These are phyloP conservation scores for Lantana camara DNA, from an alignment of 257 asterid genomes.

Conservation along the genomic window DNA sequence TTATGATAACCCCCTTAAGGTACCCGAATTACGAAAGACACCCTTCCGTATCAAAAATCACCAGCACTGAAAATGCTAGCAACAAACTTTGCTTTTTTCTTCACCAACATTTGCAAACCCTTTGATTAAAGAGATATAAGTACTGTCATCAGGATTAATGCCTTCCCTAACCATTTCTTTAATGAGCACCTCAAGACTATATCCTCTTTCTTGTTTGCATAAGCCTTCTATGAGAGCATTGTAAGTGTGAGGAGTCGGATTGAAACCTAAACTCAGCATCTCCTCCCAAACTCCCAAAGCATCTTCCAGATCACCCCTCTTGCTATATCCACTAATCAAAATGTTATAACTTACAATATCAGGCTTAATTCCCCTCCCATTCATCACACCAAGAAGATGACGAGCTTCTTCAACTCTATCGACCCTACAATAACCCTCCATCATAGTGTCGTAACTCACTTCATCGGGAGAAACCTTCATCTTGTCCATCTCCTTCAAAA, in stretches of 20 bases:
- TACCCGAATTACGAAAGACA: too few relatives aligned
- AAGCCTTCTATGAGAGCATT: conserved; percentile 57
- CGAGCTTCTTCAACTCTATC: conserved; percentile 57
- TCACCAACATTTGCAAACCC: conserved; percentile 36
- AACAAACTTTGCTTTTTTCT: conserved; percentile 27
- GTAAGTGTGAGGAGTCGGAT: conserved; percentile 45
- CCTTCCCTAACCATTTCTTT: conserved; percentile 66
- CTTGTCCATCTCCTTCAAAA: conserved; percentile 48
- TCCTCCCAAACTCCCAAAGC: conserved; percentile 46
- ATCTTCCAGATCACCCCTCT: conserved; percentile 47
- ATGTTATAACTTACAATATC: conserved; percentile 51
- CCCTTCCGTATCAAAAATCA: too few relatives aligned
- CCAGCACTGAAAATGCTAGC: neutral
- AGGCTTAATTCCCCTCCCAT: conserved; percentile 44
- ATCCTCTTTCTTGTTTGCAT: conserved; percentile 43
- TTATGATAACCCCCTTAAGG: too few relatives aligned
- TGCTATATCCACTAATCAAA: conserved; percentile 50
- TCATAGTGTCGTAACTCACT: conserved; percentile 51
- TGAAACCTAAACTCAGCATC: conserved; percentile 46
- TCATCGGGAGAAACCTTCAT: conserved; percentile 53
- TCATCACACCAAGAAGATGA: conserved; percentile 48
- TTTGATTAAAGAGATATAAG: conserved; percentile 53
- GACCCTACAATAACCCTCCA: conserved; percentile 54
- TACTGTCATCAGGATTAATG: conserved; percentile 53
- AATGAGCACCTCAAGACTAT: conserved; percentile 48